These are phyloP conservation scores for Globisporangium spiculum DNA, from an alignment of 352 stramenopile genomes.

Conservation along the genomic window DNA sequence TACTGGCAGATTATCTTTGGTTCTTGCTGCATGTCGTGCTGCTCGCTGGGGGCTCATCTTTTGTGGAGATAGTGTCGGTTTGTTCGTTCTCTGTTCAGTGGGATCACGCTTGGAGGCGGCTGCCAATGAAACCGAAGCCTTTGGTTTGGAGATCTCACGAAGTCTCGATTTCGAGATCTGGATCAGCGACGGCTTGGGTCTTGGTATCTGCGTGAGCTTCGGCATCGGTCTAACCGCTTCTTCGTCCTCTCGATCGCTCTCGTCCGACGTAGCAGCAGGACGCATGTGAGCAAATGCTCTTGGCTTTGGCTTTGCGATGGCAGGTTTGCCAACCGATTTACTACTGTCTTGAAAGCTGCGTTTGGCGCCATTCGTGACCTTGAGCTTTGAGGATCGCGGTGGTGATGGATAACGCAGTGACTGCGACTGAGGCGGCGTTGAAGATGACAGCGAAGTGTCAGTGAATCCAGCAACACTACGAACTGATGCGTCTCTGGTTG, in stretches of 20 bases:
- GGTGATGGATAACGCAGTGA: neutral
- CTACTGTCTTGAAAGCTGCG: neutral
- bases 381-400: slow-evolving; percentile 2
- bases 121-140: neutral
- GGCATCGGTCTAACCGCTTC: slow-evolving; percentile 41
- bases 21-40: neutral
- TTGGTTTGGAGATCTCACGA: slow-evolving; percentile 11
- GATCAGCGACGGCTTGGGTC: slow-evolving; percentile 38
- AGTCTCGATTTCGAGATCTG: slow-evolving; percentile 16
- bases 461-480: neutral
- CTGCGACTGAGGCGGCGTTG: neutral
- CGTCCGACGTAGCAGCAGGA: neutral
- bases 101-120: neutral
- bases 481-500: slow-evolving; percentile 2
- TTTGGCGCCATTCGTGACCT: neutral
- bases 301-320: neutral
- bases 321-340: neutral
- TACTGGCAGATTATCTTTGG: neutral
- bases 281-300: neutral
- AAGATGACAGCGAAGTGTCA: too few species aligned
- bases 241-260: slow-evolving; percentile 10
- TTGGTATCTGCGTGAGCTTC: slow-evolving; percentile 38
- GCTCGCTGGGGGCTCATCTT: neutral
- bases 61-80: slow-evolving; percentile 1
- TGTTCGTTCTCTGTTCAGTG: neutral